Evolutionary conservation across 1,284 basidiomycete genomes (phyloP), one percentile per base, ranked within the genome.

Genomic region (Omphalotus olearius): DNA sequence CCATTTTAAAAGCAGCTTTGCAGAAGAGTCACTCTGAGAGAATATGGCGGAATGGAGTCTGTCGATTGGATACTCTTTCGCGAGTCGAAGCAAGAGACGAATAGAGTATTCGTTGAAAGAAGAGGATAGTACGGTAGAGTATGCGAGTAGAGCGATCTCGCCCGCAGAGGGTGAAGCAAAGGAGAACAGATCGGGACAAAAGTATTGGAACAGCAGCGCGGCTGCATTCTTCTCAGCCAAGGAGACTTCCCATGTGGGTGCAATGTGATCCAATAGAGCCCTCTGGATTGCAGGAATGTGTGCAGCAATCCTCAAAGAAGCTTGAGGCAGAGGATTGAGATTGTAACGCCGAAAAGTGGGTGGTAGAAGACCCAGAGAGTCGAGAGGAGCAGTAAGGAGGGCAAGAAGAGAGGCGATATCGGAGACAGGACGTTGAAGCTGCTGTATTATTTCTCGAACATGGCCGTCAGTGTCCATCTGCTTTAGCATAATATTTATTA

Each of bases 61-160:
- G 57, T 90, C 85, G 43, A 93, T 66, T 4, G 88, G 78, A 62
- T 90, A 93, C 30, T 78, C 69, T 42, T 63, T 67, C 2, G 74
- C 62, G 6, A 94, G 71, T 17, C 66, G 70, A n/a, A 69, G 70
- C 16, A 94, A 70, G 0, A 88, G 51, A 43, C 64, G 62, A 25
- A 85, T 63, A 2, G 75, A 75, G 56, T 76, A 74, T 4, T 71
- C 63, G 33, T 67, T 69, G 35, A 86, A 56, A 7, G 75, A 69
- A 17, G 73, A 62, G 3, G 82, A 75, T 20, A 85, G 66, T 39
- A 89, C 69, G 0, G 79, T 80, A 16, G 78, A 75, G 62, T 87
- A 87, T 3, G 85, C 83, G 42, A 71, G 66, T 1, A 83, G 51
- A 11, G 79, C 80, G 13, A 86, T 69, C 42, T 81, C 69, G 25